Base-by-base conservation (phyloP, 306 rosid genomes). In the Citrullus amarus region DNA sequence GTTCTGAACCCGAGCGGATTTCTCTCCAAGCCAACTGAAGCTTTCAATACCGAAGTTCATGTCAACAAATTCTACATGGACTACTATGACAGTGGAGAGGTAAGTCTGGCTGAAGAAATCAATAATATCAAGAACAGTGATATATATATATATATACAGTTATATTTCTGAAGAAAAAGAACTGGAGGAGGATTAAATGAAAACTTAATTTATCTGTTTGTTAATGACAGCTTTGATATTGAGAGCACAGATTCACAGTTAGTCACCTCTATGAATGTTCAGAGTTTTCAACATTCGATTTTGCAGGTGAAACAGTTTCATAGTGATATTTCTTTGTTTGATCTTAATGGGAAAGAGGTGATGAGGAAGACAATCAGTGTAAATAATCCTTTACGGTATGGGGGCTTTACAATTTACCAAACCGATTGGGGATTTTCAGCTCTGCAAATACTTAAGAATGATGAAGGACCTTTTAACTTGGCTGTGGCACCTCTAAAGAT, bases 391-490 rank as follows among this genome's bases (percentile, higher is more conserved):
- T 88, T 92, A 86, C 78, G 98, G 73, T 95, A 85, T 73, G 93
- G 79, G 62, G 97, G 97, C 6, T 79, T 95, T 79, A 95, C 98
- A 34, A 89, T 95, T 79, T 95, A 92, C 86, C 98, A 92, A 83
- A 95, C 98, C 16, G 97, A 95, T 81, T 95, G 98, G 98, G 88
- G 97, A 80, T 79, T 92, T 82, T 89, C 97, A 1, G 89, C 98
- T 7, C 83, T 95, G 63, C 98, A 95, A 87, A 75, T 95, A 79
- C 91, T 91, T 38, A 87, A 92, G 90, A 86, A 95, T 83, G 83
- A 88, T 46, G 93, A 95, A 83, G 97, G 98, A 80, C 98, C 98
- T 59, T 95, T 86, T 82, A 95, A 95, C 85, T 89, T 95, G 87
- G 97, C 98, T 54, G 74, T 91, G 97, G 98, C 97, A 4, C 97